Percentiles rank a stretch among this genome's conserved stretches.
Conservation (phyloP, 345 rosid species). For the Pugionium dolabratum region DNA sequence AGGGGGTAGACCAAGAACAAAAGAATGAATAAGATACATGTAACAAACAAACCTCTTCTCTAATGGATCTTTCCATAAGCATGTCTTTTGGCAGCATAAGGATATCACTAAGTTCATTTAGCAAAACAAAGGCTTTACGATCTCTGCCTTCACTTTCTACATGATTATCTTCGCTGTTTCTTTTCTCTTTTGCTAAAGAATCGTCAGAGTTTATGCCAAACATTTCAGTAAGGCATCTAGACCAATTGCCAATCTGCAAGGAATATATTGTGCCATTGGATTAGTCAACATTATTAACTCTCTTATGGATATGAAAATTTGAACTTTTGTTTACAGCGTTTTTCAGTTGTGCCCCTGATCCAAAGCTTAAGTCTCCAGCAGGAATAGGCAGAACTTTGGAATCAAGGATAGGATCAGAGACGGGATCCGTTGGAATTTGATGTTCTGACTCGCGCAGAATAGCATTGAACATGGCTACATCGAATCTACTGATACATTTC, state of each 20-base stretch:
- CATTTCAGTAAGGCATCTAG: slow-evolving; percentile 76
- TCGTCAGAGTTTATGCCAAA: slow-evolving; percentile 65
- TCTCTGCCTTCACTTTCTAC: slow-evolving; percentile 25
- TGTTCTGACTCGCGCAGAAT: slow-evolving; percentile 87
- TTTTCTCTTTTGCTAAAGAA: slow-evolving; percentile 44
- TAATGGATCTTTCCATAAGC: slow-evolving; percentile 67
- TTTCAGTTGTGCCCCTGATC: slow-evolving; percentile 97
- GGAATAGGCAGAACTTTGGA: slow-evolving; percentile 91
- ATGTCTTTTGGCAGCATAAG: slow-evolving; percentile 98
- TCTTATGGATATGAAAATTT: neutral
- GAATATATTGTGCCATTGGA: neutral
- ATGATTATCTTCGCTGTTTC: slow-evolving; percentile 34
- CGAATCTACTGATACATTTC: slow-evolving; percentile 75
- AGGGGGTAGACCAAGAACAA: slow-evolving; percentile 2
- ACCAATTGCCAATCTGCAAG: slow-evolving; percentile 91
- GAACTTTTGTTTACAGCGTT: slow-evolving; percentile 58
- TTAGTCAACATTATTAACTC: neutral
- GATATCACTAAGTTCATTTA: slow-evolving; percentile 85
- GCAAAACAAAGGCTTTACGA: slow-evolving; percentile 56
- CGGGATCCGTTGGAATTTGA: slow-evolving; percentile 94
- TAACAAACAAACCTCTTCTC: slow-evolving; percentile 66
- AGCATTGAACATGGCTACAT: slow-evolving; percentile 98
- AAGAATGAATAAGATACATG: neutral
- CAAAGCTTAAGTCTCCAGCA: slow-evolving; percentile 93
- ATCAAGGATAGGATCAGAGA: slow-evolving; percentile 88